These are phyloP conservation scores for Nymphaea thermarum DNA, from an alignment of 164 flowering plant genomes.

Conservation along the genomic window DNA sequence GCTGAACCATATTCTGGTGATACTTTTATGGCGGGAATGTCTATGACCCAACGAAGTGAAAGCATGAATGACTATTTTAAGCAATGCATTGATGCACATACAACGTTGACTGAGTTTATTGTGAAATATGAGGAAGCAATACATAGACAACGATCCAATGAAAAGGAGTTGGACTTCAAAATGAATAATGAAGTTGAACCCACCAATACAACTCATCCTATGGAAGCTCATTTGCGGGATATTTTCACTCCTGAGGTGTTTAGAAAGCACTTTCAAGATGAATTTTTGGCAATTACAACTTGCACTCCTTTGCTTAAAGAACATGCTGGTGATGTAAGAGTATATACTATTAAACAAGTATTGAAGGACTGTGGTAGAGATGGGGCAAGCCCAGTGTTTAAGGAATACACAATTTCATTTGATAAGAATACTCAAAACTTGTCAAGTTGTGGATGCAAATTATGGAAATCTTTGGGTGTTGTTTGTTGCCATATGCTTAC, in stretches of 20 bases:
- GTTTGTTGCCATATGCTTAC: not conserved
- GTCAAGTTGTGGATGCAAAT: not conserved
- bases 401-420: not conserved
- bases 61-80: slow-evolving; percentile 3
- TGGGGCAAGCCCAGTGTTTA: no score
- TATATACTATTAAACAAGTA: not conserved
- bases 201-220: not conserved
- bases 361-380: not conserved
- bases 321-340: not conserved
- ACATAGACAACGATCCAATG: not conserved
- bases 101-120: not conserved
- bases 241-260: not conserved
- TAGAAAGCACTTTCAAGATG: not conserved
- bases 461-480: not conserved
- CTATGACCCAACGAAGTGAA: slow-evolving; percentile 1
- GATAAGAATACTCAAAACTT: not conserved
- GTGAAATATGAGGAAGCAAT: not conserved
- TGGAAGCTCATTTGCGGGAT: not conserved
- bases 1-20: not conserved
- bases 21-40: slow-evolving; percentile 8
- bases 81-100: not conserved
- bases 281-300: not conserved
- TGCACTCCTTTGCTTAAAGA: not conserved
- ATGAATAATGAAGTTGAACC: not conserved
- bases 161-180: not conserved